Percentiles rank a stretch among this genome's conserved stretches.
Conservation (phyloP, 306 rosid species). For the Fragaria vesca region DNA sequence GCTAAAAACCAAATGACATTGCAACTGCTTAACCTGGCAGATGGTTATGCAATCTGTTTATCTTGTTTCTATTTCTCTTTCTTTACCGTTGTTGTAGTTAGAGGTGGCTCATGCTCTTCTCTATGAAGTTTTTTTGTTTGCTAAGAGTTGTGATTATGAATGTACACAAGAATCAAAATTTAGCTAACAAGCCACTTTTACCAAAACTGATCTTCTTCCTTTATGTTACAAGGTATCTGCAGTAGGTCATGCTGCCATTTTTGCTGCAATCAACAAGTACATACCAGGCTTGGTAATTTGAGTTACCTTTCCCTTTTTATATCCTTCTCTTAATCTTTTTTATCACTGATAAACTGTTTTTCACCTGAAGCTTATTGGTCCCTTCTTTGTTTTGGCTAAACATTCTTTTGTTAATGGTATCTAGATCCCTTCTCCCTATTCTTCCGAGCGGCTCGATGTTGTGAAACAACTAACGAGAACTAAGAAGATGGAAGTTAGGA, state of each 20-base stretch:
- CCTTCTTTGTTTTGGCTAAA: constrained; percentile 1
- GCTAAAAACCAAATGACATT: neutral
- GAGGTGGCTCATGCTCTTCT: constrained; percentile 11
- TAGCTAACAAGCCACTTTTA: neutral
- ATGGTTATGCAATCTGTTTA: neutral
- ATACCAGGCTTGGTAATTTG: constrained; percentile 52
- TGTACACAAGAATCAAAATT: neutral
- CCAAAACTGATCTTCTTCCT: constrained; percentile 1
- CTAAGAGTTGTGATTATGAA: neutral
- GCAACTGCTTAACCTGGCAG: neutral
- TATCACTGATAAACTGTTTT: neutral
- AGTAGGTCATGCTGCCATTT: constrained; percentile 70
- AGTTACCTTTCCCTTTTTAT: constrained; percentile 9
- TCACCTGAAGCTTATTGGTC: neutral
- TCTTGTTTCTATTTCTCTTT: neutral
- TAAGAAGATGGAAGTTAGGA: constrained; percentile 49
- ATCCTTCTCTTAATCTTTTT: neutral
- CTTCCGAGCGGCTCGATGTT: constrained; percentile 56
- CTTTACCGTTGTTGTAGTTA: neutral
- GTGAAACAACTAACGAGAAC: constrained; percentile 59
- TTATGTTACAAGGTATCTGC: constrained; percentile 50
- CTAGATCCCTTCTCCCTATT: constrained; percentile 68
- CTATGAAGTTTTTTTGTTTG: neutral
- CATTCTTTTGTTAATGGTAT: constrained; percentile 18
- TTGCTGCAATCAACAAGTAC: constrained; percentile 65